Conservation (phyloP, 257 asterid genomes). For the Plantago ovata region DNA sequence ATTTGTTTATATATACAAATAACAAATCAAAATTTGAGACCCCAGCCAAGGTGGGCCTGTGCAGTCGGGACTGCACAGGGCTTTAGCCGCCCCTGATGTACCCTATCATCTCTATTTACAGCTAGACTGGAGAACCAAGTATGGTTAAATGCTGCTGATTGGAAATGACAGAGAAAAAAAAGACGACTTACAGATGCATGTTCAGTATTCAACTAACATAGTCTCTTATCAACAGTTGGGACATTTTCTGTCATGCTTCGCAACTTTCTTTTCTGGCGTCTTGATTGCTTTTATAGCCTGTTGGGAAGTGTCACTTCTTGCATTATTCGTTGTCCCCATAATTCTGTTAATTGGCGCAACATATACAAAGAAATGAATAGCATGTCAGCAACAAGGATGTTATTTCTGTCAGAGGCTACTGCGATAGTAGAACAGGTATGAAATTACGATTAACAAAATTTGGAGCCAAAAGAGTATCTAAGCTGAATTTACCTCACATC, state of each 20-base stretch:
- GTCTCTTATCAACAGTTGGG: constrained; percentile 51
- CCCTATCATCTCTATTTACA: background rate
- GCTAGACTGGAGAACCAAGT: background rate
- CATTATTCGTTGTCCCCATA: constrained; percentile 67
- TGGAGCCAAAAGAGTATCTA: background rate
- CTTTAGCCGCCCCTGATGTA: too few relatives aligned
- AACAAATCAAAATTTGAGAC: too few relatives aligned
- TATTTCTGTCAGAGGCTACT: constrained; percentile 64
- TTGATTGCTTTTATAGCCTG: constrained; percentile 64
- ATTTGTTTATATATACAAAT: too few relatives aligned
- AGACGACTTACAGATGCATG: constrained; percentile 8
- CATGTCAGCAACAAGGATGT: constrained; percentile 54
- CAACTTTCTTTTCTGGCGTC: constrained; percentile 70
- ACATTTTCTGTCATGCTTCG: constrained; percentile 70
- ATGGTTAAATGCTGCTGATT: background rate
- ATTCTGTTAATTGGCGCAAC: constrained; percentile 63
- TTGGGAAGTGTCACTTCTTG: constrained; percentile 85
- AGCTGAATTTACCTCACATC: background rate
- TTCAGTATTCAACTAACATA: constrained; percentile 23
- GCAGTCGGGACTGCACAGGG: too few relatives aligned
- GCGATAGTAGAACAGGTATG: constrained; percentile 77
- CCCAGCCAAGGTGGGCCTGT: too few relatives aligned
- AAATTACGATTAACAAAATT: background rate
- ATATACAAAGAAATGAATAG: constrained; percentile 63
- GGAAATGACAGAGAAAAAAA: background rate